Evolutionary conservation across 331 rosid genomes (phyloP).

Genomic region (Cucumis variabilis): DNA sequence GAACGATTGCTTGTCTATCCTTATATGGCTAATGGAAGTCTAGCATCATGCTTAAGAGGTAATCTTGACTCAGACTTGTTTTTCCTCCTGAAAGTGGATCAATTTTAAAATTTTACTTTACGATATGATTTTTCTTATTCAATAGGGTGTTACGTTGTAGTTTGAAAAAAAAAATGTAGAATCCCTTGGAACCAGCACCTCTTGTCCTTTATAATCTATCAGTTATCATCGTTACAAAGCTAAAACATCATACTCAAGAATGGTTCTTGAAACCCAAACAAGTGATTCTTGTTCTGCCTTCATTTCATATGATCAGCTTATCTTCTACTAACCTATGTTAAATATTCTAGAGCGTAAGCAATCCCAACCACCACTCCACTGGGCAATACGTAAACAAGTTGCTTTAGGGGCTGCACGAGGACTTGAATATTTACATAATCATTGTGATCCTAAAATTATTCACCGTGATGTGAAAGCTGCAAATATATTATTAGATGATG

Average conservation of each 20-base stretch:
- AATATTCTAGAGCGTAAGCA: slow-evolving; percentile 64
- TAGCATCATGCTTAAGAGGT: slow-evolving; percentile 99
- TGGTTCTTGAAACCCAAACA: background rate
- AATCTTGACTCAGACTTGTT: background rate
- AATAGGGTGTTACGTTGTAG: background rate
- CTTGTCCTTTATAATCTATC: background rate
- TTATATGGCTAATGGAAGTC: slow-evolving; percentile 97
- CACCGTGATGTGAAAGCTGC: slow-evolving; percentile 96
- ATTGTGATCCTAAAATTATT: slow-evolving; percentile 41
- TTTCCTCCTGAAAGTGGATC: background rate
- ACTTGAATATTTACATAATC: slow-evolving; percentile 83
- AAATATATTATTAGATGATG: slow-evolving; percentile 50
- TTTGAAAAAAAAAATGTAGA: background rate
- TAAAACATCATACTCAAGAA: background rate
- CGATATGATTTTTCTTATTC: background rate
- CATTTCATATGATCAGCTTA: background rate
- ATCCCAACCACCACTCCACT: slow-evolving; percentile 53
- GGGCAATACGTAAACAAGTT: slow-evolving; percentile 64
- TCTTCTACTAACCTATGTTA: slow-evolving; percentile 12
- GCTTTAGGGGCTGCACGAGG: slow-evolving; percentile 85
- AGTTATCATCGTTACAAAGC: background rate
- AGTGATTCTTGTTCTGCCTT: background rate
- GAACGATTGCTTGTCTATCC: slow-evolving; percentile 97
- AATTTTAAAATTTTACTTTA: background rate
- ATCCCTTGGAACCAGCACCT: background rate